These are phyloP conservation scores for Mycena epipterygia DNA, from an alignment of 768 basidiomycete genomes.

Conservation along the genomic window DNA sequence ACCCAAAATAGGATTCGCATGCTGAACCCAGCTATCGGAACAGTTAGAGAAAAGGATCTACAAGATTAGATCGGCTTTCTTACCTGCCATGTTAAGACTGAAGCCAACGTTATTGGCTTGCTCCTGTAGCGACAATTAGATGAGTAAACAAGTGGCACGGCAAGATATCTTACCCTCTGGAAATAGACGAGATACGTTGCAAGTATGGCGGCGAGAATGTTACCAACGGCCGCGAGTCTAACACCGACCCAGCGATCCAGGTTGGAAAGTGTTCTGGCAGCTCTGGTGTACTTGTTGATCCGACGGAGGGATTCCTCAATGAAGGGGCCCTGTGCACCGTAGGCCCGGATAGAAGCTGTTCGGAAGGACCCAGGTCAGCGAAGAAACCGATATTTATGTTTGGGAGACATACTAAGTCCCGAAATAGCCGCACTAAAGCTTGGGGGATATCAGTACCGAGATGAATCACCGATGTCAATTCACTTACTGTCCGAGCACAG, in stretches of 20 bases:
- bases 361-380: not conserved
- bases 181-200: slow-evolving; percentile 43
- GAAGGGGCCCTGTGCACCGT: slow-evolving; percentile 58
- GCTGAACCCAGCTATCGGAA: slow-evolving; percentile 56
- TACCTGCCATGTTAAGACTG: slow-evolving; percentile 56
- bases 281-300: slow-evolving; percentile 57
- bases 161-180: slow-evolving; percentile 45
- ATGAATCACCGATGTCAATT: slow-evolving; percentile 43
- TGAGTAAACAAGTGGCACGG: slow-evolving; percentile 48
- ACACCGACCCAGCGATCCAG: slow-evolving; percentile 48
- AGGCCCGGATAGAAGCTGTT: slow-evolving; percentile 61
- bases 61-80: not conserved
- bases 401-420: slow-evolving; percentile 49
- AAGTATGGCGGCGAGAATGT: slow-evolving; percentile 57
- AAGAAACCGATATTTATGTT: not conserved
- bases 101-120: slow-evolving; percentile 52
- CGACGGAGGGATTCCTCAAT: slow-evolving; percentile 50
- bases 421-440: slow-evolving; percentile 61
- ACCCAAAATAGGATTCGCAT: slow-evolving; percentile 56
- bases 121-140: slow-evolving; percentile 48
- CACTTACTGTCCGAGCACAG: slow-evolving; percentile 51
- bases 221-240: slow-evolving; percentile 61
- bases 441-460: slow-evolving; percentile 33
- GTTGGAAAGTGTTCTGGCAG: slow-evolving; percentile 52
- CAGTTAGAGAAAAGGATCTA: not conserved